These are phyloP conservation scores for Chiua virens DNA, from an alignment of 768 basidiomycete genomes.

Conservation along the genomic window DNA sequence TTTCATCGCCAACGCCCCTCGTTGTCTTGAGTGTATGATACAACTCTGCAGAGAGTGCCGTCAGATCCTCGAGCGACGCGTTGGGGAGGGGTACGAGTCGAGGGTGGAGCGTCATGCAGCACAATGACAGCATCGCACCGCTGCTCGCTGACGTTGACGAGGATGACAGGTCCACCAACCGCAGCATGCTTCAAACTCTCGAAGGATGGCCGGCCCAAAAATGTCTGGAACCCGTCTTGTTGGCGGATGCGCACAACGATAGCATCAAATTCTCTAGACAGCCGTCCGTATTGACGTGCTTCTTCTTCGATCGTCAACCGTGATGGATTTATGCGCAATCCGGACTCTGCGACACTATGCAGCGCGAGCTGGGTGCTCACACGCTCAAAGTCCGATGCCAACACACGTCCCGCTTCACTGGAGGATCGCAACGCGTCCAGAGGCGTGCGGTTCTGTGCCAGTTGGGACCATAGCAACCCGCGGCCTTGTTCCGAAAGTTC, in stretches of 20 bases:
- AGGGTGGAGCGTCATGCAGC: constrained; percentile 14
- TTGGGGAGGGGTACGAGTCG: constrained; percentile 19
- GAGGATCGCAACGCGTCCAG: constrained; percentile 22
- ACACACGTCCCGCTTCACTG: constrained; percentile 9
- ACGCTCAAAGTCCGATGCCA: constrained; percentile 29
- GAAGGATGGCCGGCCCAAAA: constrained; percentile 26
- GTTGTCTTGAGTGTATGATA: constrained; percentile 6
- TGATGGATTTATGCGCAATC: background rate
- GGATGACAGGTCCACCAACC: constrained; percentile 33
- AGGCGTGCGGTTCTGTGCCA: constrained; percentile 26
- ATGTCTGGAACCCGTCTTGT: constrained; percentile 29
- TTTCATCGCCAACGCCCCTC: constrained; percentile 19
- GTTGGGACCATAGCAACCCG: constrained; percentile 30
- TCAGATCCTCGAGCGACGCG: constrained; percentile 11
- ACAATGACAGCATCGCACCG: constrained; percentile 43
- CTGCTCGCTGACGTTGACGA: constrained; percentile 33
- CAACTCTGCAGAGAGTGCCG: constrained; percentile 5
- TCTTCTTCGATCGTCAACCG: constrained; percentile 13
- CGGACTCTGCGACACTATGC: background rate
- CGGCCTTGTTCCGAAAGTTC: constrained; percentile 38
- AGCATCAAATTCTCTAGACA: constrained; percentile 18
- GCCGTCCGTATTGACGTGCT: constrained; percentile 13
- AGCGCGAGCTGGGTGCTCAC: constrained; percentile 14
- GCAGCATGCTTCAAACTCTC: constrained; percentile 20
- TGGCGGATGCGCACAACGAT: constrained; percentile 22